phyloP scores from a whole-genome alignment of 1,284 basidiomycete genomes.

The Thecaphora frezii region DNA sequence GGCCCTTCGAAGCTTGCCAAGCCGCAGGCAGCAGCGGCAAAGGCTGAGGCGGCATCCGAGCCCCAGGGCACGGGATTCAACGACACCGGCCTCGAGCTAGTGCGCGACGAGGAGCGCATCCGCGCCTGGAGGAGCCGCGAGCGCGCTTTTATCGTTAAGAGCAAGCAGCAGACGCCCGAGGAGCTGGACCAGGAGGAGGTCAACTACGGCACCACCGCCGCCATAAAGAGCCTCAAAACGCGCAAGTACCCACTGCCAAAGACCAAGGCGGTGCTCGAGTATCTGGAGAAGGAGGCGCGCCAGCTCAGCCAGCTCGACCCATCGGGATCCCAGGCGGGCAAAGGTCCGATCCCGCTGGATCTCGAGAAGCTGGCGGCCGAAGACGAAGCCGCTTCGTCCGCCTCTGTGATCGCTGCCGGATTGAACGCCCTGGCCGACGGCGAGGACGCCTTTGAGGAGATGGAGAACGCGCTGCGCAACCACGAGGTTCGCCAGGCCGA shows the following conservation, averaged over 20 bases:
- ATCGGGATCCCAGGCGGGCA: constrained; percentile 17
- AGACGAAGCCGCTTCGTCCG: background rate
- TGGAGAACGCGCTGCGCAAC: constrained; percentile 38
- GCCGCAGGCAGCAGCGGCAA: background rate
- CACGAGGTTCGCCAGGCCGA: constrained; percentile 10
- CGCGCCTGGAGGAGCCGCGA: constrained; percentile 21
- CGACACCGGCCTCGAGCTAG: constrained; percentile 56
- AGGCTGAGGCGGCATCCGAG: background rate
- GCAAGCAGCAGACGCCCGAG: constrained; percentile 24
- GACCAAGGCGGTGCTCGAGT: constrained; percentile 36
- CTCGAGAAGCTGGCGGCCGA: constrained; percentile 62
- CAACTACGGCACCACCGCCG: constrained; percentile 68
- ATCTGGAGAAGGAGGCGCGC: constrained; percentile 34
- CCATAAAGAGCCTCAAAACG: constrained; percentile 25
- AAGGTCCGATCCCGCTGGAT: constrained; percentile 25
- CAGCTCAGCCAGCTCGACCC: constrained; percentile 17
- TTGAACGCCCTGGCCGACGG: constrained; percentile 1
- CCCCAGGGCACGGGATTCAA: constrained; percentile 8
- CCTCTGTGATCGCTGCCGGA: too few relatives aligned
- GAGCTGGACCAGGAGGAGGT: constrained; percentile 69
- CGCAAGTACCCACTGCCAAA: constrained; percentile 41
- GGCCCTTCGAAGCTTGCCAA: constrained; percentile 17
- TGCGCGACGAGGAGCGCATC: constrained; percentile 67
- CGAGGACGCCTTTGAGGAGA: constrained; percentile 42
- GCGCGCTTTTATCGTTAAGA: constrained; percentile 12